phyloP scores from a whole-genome alignment of 1,139 yeast genomes.

The Nakaseomyces kungkrabaensis region DNA sequence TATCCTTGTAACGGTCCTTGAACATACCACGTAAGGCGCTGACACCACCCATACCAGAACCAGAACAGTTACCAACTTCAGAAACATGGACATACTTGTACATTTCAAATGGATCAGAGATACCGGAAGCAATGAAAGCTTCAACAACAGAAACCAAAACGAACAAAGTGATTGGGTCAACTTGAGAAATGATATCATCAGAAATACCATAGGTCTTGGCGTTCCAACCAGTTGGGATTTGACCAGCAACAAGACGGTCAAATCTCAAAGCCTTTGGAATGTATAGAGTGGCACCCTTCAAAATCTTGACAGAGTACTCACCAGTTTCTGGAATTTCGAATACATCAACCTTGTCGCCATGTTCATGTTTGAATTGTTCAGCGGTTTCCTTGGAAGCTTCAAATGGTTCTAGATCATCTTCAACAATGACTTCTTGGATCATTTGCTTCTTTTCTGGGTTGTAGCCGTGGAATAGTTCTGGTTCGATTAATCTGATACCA shows the following conservation, averaged over 20 bases:
- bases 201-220: constrained; percentile 91
- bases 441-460: constrained; percentile 89
- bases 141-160: constrained; percentile 92
- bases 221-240: constrained; percentile 97
- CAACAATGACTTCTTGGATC: constrained; percentile 90
- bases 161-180: constrained; percentile 88
- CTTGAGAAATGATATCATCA: constrained; percentile 87
- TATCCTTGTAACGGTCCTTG: constrained; percentile 83
- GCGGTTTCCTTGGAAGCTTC: constrained; percentile 95
- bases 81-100: constrained; percentile 96
- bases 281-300: constrained; percentile 85
- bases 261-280: constrained; percentile 94
- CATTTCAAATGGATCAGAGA: constrained; percentile 96
- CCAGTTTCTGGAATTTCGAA: constrained; percentile 85
- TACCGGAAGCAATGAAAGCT: constrained; percentile 87
- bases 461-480: constrained; percentile 87
- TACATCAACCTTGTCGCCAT: constrained; percentile 87
- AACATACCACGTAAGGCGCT: constrained; percentile 95
- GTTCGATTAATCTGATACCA: constrained; percentile 94
- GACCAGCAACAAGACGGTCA: constrained; percentile 97
- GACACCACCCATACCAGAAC: constrained; percentile 99
- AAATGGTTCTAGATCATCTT: constrained; percentile 92
- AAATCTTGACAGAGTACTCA: constrained; percentile 79
- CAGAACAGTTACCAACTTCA: constrained; percentile 97
- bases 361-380: constrained; percentile 85